Base-by-base conservation (phyloP, 257 asterid species). In the Nicotiana tomentosiformis region DNA sequence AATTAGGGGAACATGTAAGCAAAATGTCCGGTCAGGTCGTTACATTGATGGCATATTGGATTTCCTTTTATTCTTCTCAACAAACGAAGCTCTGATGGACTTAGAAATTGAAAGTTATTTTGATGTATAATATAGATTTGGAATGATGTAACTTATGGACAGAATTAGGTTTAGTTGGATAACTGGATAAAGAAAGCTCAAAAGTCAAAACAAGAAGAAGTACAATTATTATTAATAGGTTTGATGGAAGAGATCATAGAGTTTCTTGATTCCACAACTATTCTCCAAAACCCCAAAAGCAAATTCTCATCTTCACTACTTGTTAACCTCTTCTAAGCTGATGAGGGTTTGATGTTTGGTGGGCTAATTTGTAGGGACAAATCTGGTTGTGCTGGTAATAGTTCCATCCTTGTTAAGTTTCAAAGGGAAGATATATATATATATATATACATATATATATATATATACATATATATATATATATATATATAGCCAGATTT, bases 341-440 rank as follows among this genome's bases (percentile, higher is more conserved):
- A 20, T 10, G 78, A n/a, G 4, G 84, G 89, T 79, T 91, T 32
- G 95, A 20, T 20, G 58, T 70, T 70, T 70, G 78, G 95, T 16
- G 97, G 95, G 89, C 97, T 92, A 83, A 94, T 94, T 84, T 91
- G 90, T 23, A 94, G 80, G 67, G 97, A 93, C 5, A 93, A 86
- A 92, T 94, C 97, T 30, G 98, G 97, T 78, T 93, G 97, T 20
- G 97, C 95, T 49, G 93, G 94, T 82, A 94, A 94, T 18, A 94
- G 86, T 90, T 94, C 98, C 97, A 92, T 77, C 43, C 53, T 7
- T 56, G 17, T 49, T 15, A 37, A 8, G 10, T 49, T 33, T 3
- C 17, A 15, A 55, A 14, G 18, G 60, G 2, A 55, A 55, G 1
- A 14, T 12, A 12, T 15, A 14, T 5, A 8, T 23, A 23, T 23